A percentile compares a stretch with the other conserved stretches of the same genome.
Evolutionary conservation across 2,329 filamentous ascomycete genomes (phyloP).

Genomic region (Aspergillus quadrilineatus): DNA sequence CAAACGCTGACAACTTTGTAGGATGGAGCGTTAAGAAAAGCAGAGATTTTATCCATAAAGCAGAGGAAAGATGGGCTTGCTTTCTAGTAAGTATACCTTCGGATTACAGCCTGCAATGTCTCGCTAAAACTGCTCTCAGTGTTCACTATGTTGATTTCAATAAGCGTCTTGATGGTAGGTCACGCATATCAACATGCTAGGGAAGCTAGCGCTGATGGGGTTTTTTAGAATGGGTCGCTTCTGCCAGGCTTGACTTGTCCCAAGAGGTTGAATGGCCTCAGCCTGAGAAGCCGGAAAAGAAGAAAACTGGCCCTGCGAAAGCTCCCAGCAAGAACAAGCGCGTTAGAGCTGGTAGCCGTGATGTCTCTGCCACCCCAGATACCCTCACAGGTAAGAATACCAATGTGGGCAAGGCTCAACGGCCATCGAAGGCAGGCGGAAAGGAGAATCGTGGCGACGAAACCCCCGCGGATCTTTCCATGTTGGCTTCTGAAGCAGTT

Average conservation of each 20-base stretch:
- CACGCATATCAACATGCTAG: background rate
- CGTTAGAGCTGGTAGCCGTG: slow-evolving; percentile 49
- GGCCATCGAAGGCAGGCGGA: slow-evolving; percentile 58
- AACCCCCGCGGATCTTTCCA: slow-evolving; percentile 33
- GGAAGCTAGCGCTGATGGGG: slow-evolving; percentile 34
- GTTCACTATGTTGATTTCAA: slow-evolving; percentile 99
- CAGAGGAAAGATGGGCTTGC: slow-evolving; percentile 83
- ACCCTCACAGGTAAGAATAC: slow-evolving; percentile 48
- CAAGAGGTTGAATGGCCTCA: slow-evolving; percentile 96
- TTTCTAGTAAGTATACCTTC: slow-evolving; percentile 63
- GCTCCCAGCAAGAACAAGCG: slow-evolving; percentile 61
- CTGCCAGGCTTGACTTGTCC: slow-evolving; percentile 76
- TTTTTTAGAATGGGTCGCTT: slow-evolving; percentile 79
- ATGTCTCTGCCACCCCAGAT: slow-evolving; percentile 58
- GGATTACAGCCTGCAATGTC: background rate
- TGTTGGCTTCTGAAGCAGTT: slow-evolving; percentile 36
- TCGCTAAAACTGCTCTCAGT: slow-evolving; percentile 33
- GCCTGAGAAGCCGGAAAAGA: slow-evolving; percentile 85
- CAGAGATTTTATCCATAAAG: slow-evolving; percentile 93
- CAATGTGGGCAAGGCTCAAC: slow-evolving; percentile 47
- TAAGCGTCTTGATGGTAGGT: slow-evolving; percentile 66
- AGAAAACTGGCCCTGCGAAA: slow-evolving; percentile 64
- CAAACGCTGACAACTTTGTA: slow-evolving; percentile 29
- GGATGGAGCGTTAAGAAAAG: slow-evolving; percentile 82
- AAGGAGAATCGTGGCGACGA: slow-evolving; percentile 59